A percentile compares a stretch with the other conserved stretches of the same genome.
Conservation (phyloP, 306 rosid genomes). For the Cucurbita ficifolia region DNA sequence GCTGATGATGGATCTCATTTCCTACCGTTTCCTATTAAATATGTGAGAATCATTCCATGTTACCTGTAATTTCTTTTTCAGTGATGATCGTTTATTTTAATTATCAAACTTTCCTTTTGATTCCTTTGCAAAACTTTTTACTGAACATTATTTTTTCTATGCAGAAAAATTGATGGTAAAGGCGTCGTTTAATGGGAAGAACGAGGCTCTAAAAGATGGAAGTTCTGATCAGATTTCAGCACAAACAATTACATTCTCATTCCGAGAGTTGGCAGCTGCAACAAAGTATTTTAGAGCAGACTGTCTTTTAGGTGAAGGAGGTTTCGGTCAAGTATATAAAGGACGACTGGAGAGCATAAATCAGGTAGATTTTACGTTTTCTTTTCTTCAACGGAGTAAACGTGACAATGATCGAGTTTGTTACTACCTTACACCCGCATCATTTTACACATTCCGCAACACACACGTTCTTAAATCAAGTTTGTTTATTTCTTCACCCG, state of each 20-base stretch:
- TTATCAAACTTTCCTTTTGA: neutral
- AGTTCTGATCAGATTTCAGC: slow-evolving; percentile 36
- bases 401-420: neutral
- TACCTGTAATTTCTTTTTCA: neutral
- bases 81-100: neutral
- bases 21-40: neutral
- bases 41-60: neutral
- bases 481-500: neutral
- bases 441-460: neutral
- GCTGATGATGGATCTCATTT: neutral
- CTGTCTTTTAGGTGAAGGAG: slow-evolving; percentile 46
- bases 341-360: slow-evolving; percentile 36
- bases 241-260: slow-evolving; percentile 39
- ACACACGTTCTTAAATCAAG: neutral
- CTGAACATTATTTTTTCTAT: neutral
- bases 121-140: neutral
- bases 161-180: slow-evolving; percentile 21
- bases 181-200: slow-evolving; percentile 11
- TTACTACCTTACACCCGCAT: neutral
- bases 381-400: neutral
- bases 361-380: slow-evolving; percentile 20
- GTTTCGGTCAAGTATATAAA: slow-evolving; percentile 47
- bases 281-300: slow-evolving; percentile 42
- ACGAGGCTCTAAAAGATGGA: slow-evolving; percentile 17
- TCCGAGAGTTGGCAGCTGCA: slow-evolving; percentile 44